Conservation (phyloP, 805 yeast species). For the Myxozyma lipomycoides region DNA sequence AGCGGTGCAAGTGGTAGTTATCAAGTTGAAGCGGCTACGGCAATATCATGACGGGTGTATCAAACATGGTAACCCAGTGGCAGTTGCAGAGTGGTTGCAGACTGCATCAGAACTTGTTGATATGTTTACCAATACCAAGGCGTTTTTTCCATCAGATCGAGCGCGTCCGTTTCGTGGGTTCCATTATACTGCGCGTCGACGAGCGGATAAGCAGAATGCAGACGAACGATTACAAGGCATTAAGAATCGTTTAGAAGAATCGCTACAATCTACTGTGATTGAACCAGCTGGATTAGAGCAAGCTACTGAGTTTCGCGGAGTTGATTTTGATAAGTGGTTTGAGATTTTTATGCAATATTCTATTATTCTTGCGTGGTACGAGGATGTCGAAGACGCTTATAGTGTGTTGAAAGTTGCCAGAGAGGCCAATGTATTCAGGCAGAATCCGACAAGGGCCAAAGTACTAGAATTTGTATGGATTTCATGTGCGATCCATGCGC, state of each 20-base stretch:
- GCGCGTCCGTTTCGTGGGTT: conserved; percentile 62
- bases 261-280: conserved; percentile 38
- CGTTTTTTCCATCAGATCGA: conserved; percentile 74
- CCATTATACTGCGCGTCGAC: conserved; percentile 55
- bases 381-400: conserved; percentile 57
- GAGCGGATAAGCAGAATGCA: conserved; percentile 51
- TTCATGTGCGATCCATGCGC: conserved; percentile 50
- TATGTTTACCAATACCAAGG: conserved; percentile 69
- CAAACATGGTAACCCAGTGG: conserved; percentile 45
- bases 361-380: conserved; percentile 58
- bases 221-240: conserved; percentile 71
- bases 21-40: conserved; percentile 16
- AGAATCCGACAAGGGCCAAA: conserved; percentile 56
- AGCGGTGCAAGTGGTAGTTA: conserved; percentile 16
- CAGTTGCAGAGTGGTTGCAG: conserved; percentile 76
- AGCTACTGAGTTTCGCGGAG: conserved; percentile 57
- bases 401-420: conserved; percentile 70
- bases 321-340: conserved; percentile 79
- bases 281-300: conserved; percentile 43
- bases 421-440: conserved; percentile 72
- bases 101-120: conserved; percentile 79
- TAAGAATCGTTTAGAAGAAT: conserved; percentile 36
- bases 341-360: conserved; percentile 76
- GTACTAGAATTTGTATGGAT: conserved; percentile 62
- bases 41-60: conserved; percentile 21